Evolutionary conservation across 2,329 filamentous ascomycete species (phyloP), one percentile per base, ranked within the genome.

Genomic region (Emergomyces orientalis): DNA sequence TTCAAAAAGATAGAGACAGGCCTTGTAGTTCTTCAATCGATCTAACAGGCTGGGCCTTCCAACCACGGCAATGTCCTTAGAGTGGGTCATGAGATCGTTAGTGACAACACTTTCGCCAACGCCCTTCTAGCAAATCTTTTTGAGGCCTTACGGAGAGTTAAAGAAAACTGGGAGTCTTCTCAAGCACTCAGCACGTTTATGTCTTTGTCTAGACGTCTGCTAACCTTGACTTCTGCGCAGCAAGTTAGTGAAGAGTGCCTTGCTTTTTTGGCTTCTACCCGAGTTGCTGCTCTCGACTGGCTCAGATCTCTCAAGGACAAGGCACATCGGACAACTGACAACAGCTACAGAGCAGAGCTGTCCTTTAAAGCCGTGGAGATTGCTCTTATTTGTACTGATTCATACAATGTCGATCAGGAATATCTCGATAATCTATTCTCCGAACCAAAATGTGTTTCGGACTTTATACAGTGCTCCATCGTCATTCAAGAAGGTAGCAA

Each of bases 151-250:
- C 56, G 59, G 0, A 73, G 73, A 0, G 74, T 82, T 14, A 70
- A 79, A 62, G 73, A 75, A 22, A 85, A 82, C 60, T 85, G 82
- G 82, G 74, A 82, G 63, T 78, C 78, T 1, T 75, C 73, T 14
- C 65, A 74, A 41, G 76, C 77, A 0, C 67, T 82, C 2, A 70
- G 75, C 6, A 70, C 68, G 0, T 76, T 82, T 9, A 69, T 79
- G 0, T 67, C 71, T 2, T 65, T 86, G 2, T 67, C 75, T 1
- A 69, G 73, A 22, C 73, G 81, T 8, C 39, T 83, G 0, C 66
- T 83, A 2, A 78, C 78, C 0, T 62, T 84, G 1, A 71, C 75
- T 72, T 73, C 62, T 69, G 82, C 3, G 37, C 59, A 0, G 45
- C 63, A 11, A 65, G 73, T 19, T 74, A 80, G 1, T 0, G 54